phyloP scores from a whole-genome alignment of 768 basidiomycete genomes.

The Crepidotus variabilis region DNA sequence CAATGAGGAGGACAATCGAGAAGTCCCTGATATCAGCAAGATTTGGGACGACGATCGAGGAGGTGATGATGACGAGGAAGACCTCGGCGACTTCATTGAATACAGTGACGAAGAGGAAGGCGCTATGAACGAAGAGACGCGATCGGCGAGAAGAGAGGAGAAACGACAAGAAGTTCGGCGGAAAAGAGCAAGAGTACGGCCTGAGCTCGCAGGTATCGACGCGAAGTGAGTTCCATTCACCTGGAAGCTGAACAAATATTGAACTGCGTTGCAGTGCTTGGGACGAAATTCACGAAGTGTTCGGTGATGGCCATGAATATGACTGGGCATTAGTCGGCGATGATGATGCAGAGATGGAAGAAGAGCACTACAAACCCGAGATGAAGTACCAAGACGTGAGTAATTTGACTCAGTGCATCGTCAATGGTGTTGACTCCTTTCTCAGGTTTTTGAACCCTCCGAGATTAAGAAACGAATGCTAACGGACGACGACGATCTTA shows the following conservation, averaged over 20 bases:
- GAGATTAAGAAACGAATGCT: slow-evolving; percentile 88
- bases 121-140: slow-evolving; percentile 70
- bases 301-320: slow-evolving; percentile 95
- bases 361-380: slow-evolving; percentile 56
- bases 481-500: slow-evolving; percentile 91
- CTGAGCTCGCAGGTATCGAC: slow-evolving; percentile 76
- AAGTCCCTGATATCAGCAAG: slow-evolving; percentile 59
- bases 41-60: slow-evolving; percentile 83
- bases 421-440: slow-evolving; percentile 6
- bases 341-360: slow-evolving; percentile 50
- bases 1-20: slow-evolving; percentile 46
- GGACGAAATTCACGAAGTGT: slow-evolving; percentile 95
- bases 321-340: slow-evolving; percentile 91
- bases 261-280: slow-evolving; percentile 61
- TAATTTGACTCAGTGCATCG: slow-evolving; percentile 10
- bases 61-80: slow-evolving; percentile 70
- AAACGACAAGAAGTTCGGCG: slow-evolving; percentile 64
- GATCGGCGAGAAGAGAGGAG: slow-evolving; percentile 70
- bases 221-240: slow-evolving; percentile 56
- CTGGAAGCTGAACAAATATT: slow-evolving; percentile 6
- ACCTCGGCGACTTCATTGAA: slow-evolving; percentile 78
- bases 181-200: slow-evolving; percentile 59
- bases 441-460: slow-evolving; percentile 94
- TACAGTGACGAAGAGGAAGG: slow-evolving; percentile 80
- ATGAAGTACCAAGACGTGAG: slow-evolving; percentile 84